These are phyloP conservation scores for Starmerella sirachaensis DNA, from an alignment of 805 yeast species.

Conservation along the genomic window DNA sequence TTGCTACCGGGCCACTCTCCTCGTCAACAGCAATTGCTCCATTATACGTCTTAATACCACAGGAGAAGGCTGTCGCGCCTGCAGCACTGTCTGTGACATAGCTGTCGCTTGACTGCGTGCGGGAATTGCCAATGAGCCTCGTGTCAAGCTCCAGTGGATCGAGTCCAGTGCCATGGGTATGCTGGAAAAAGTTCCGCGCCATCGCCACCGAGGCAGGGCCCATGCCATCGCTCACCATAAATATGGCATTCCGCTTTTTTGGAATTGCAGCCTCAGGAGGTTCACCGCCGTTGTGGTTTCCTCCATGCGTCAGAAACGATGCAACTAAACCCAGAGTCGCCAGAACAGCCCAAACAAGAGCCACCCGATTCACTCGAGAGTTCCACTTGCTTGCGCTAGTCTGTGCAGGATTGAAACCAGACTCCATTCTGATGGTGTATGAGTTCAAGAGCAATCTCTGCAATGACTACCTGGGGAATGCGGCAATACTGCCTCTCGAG, in stretches of 20 bases:
- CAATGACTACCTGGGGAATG: not conserved
- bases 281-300: not conserved
- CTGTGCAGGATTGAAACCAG: conserved; percentile 5
- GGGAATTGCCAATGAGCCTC: conserved; percentile 65
- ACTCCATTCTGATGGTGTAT: not conserved
- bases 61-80: conserved; percentile 89
- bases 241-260: conserved; percentile 50
- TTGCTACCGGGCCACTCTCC: conserved; percentile 64
- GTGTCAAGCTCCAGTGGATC: conserved; percentile 52
- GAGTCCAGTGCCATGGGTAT: conserved; percentile 36
- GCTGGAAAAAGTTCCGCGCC: conserved; percentile 65
- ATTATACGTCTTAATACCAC: conserved; percentile 72
- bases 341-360: conserved; percentile 6
- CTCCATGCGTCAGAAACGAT: not conserved
- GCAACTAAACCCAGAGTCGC: conserved; percentile 4
- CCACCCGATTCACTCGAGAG: conserved; percentile 1
- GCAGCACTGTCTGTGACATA: conserved; percentile 92
- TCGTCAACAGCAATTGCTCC: conserved; percentile 85
- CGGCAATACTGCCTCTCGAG: not conserved
- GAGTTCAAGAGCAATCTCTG: too few relatives aligned
- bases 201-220: conserved; percentile 79
- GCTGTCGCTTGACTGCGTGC: conserved; percentile 69
- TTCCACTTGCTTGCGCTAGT: not conserved
- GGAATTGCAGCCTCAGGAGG: not conserved
- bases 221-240: conserved; percentile 92